Percentiles rank a stretch among this genome's conserved stretches.
Conservation (phyloP, 2,329 filamentous ascomycete species). For the Magnaporthiopsis rhizophila region DNA sequence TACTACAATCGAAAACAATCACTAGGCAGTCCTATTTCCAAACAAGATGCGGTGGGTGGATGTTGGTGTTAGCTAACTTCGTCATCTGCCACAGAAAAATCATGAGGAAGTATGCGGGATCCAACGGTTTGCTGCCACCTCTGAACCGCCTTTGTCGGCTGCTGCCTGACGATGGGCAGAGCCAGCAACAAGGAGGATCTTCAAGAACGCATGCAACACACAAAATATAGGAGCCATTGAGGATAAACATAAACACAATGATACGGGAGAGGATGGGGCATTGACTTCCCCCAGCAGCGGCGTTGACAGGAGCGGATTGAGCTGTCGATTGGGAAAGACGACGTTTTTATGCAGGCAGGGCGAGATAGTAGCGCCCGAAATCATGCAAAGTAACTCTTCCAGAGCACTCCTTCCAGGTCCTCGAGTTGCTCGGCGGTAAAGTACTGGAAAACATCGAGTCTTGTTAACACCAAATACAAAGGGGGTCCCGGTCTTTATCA, state of each 20-base stretch:
- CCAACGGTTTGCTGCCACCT: not conserved
- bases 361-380: not conserved
- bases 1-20: too few relatives aligned
- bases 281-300: not conserved
- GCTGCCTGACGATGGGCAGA: not conserved
- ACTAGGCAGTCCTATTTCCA: too few relatives aligned
- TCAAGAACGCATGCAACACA: not conserved
- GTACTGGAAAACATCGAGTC: conserved; percentile 39
- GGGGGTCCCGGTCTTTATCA: too few relatives aligned
- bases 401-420: conserved; percentile 89
- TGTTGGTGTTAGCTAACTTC: not conserved
- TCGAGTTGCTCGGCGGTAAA: conserved; percentile 91
- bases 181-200: too few relatives aligned
- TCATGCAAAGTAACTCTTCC: conserved; percentile 99
- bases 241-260: not conserved
- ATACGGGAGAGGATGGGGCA: not conserved
- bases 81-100: not conserved
- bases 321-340: not conserved
- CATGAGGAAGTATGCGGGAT: not conserved
- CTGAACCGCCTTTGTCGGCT: not conserved
- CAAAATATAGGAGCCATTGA: not conserved
- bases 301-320: not conserved
- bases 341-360: not conserved
- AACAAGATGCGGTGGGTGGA: not conserved
- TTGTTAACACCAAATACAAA: conserved; percentile 18